Evolutionary conservation across 2,329 filamentous ascomycete genomes (phyloP), one percentile per base, ranked within the genome.

Genomic region (Aspergillus melleus): DNA sequence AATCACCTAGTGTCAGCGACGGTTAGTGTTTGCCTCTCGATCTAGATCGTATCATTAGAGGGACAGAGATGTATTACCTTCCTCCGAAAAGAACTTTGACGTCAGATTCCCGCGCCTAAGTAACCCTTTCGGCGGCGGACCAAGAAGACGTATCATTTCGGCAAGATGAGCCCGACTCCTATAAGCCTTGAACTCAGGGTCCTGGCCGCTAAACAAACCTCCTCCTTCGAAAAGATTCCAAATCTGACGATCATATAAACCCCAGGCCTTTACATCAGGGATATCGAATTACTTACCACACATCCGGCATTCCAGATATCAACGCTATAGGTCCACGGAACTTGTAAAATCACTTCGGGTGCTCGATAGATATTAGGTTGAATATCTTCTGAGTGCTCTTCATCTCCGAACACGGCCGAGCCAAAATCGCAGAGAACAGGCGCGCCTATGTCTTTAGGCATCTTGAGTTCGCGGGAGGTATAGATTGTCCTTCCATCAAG

Each of bases 301-400:
- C 77, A 80, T 9, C 81, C 81, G 3, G 76, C 73, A 58, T 81
- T 83, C 82, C 82, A 86, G 55, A 85, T 80, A 68, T 85, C 82
- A 14, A 81, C 72, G 19, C 74, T 71, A 54, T 78, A 81, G 0
- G 71, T 70, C 82, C 81, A 85, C 1, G 76, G 74, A 3, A 65
- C 71, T 65, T 74, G 64, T 0, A 85, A 58, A 5, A 84, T 81
- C 9, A 84, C 80, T 60, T 85, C 74, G 8, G 74, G 74, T 19
- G 74, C 71, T 54, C 72, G 70, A 55, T 76, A 76, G 22, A 74
- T 71, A 60, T 73, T 55, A 22, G 74, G 74, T 52, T 75, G 69
- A 46, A 74, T 62, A 30, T 60, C 54, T 64, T 64, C 67, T 1
- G 14, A 39, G 55, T 80, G 77, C 19, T 76, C 57, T 36, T 53